Conservation (phyloP, 441 rosid species). For the Mallotus japonicus region DNA sequence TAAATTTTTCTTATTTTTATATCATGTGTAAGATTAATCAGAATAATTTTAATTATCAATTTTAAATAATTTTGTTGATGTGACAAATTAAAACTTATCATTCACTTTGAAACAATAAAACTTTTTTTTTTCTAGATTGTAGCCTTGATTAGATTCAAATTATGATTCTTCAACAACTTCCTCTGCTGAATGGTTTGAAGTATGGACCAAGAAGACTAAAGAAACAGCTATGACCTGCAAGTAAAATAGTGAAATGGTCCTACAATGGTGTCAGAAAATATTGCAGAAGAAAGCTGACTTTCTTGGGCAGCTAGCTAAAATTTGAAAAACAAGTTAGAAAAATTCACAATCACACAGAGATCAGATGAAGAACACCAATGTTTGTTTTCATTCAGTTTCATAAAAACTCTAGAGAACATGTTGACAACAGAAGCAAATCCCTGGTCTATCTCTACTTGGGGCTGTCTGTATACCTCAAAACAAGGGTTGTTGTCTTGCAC, state of each 20-base stretch:
- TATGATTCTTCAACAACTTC: background rate
- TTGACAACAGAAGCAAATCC: constrained; percentile 1
- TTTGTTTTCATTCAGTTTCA: background rate
- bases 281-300: background rate
- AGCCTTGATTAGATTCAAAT: too few species aligned
- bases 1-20: too few species aligned
- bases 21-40: too few species aligned
- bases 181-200: background rate
- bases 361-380: background rate
- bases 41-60: too few species aligned
- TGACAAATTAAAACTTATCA: too few species aligned
- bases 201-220: background rate
- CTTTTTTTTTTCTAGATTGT: too few species aligned
- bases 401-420: background rate
- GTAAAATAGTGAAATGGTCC: constrained; percentile 13
- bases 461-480: constrained; percentile 4
- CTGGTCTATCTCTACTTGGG: background rate
- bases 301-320: background rate
- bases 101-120: too few species aligned
- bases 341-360: background rate
- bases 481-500: constrained; percentile 7
- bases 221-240: background rate
- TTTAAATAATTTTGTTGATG: too few species aligned
- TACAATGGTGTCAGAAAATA: constrained; percentile 3
- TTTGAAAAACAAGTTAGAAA: background rate